Evolutionary conservation across 495 filamentous ascomycete genomes (phyloP), one percentile per base, ranked within the genome.

Genomic region (Aspergillus hancockii): DNA sequence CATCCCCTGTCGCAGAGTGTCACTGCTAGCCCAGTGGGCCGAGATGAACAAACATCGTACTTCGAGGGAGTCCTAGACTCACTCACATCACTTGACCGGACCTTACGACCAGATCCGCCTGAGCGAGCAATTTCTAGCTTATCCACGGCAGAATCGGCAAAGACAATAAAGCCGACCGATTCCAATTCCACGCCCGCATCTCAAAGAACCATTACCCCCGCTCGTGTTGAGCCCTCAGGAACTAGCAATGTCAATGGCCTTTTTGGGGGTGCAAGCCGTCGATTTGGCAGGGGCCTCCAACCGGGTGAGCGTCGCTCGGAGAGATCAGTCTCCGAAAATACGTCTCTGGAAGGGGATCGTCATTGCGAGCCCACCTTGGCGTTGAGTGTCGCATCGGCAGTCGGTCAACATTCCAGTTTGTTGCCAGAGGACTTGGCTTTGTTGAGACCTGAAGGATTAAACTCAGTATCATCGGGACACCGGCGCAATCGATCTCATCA

Each of bases 1-100:
- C 92, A 95, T 68, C 92, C 92, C 18, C 71, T 95, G n/a, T 87
- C 91, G 9, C 88, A 91, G 60, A 95, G 90, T 63, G 84, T 90
- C 31, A 87, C 86, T 31, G 90, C 85, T 18, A 91, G 86, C 68
- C 92, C 91, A 0, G 83, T 87, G 2, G 55, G 79, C 52, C 65
- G 76, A 63, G 56, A 74, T 55, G 63, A 67, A 66, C 67, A 66
- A 60, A 43, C 75, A 67, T 76, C 75, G 63, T 76, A 80, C 66
- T 78, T 77, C 67, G 59, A 75, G 60, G 65, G 73, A 55, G 62
- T 59, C 49, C 68, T 75, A 53, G 62, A 71, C 30, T 66, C 78
- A 28, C 52, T 71, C 69, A 52, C 67, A 64, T 59, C 64, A 71
- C 66, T 68, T 69, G 67, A 75, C 63, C 64, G 75, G 54, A 75